Percentiles rank a stretch among this genome's conserved stretches.
phyloP scores from a whole-genome alignment of 371 early-diverging fungal species.

The Mucor plumbeus region DNA sequence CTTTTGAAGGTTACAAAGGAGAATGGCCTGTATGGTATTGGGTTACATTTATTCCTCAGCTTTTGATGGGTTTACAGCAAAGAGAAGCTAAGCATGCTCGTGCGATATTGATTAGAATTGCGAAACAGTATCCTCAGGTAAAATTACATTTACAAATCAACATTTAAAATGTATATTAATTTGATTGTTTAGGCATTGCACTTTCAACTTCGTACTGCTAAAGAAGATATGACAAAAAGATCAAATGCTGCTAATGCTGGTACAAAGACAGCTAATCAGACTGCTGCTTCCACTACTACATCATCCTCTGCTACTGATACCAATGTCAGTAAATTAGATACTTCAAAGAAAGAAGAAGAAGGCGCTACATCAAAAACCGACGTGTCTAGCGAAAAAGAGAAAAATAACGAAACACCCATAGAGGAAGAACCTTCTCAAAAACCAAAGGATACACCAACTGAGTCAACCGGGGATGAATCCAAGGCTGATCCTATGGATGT shows the following conservation, averaged over 20 bases:
- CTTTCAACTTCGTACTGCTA: conserved; percentile 91
- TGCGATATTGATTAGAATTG: conserved; percentile 87
- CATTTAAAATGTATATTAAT: neutral
- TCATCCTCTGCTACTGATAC: neutral
- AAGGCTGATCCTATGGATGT: neutral
- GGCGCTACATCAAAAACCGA: neutral
- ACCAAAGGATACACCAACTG: neutral
- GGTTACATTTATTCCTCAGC: conserved; percentile 97
- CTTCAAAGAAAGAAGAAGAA: neutral
- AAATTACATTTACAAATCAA: neutral
- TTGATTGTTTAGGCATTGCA: conserved; percentile 68
- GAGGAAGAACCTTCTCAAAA: neutral
- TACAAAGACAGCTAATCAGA: neutral
- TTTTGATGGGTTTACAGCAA: conserved; percentile 78
- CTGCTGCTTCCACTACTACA: neutral
- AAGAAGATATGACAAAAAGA: conserved; percentile 86
- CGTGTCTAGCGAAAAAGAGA: neutral
- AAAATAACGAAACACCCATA: neutral
- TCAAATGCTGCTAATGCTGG: conserved; percentile 14
- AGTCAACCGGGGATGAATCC: neutral
- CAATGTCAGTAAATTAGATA: neutral
- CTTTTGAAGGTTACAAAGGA: conserved; percentile 89
- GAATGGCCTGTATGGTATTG: conserved; percentile 97
- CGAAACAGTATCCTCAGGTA: conserved; percentile 95
- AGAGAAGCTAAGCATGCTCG: conserved; percentile 84